Conservation (phyloP, 306 rosid species). For the Cyamopsis tetragonoloba region DNA sequence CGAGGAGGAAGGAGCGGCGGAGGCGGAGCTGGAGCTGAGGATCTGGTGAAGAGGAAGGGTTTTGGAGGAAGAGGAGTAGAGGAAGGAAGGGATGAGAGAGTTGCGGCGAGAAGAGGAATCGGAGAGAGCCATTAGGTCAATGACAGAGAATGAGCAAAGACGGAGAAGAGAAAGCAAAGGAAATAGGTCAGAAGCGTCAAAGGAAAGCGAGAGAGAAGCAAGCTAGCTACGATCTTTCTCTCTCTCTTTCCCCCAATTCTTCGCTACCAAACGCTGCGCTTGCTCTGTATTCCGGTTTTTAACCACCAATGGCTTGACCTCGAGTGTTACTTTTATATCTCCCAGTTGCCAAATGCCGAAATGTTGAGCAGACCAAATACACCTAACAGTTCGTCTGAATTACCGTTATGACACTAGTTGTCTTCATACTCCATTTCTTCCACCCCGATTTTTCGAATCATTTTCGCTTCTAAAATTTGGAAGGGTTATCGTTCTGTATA, state of each 20-base stretch:
- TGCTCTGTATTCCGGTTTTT: not conserved
- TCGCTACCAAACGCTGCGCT: constrained; percentile 29
- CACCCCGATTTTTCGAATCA: no score
- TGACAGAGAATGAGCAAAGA: not conserved
- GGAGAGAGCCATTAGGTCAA: constrained; percentile 46
- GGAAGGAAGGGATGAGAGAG: constrained; percentile 65
- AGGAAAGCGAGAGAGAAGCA: constrained; percentile 26
- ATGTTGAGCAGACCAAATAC: not conserved
- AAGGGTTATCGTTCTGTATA: no score
- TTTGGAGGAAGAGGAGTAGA: constrained; percentile 60
- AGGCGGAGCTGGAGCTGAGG: constrained; percentile 28
- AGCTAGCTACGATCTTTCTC: not conserved
- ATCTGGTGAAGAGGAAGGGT: constrained; percentile 55
- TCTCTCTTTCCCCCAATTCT: constrained; percentile 27
- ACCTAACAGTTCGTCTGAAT: not conserved
- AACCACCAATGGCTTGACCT: not conserved
- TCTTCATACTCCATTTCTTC: no score
- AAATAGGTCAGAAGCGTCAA: constrained; percentile 13
- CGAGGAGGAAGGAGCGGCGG: not conserved
- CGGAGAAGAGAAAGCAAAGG: not conserved
- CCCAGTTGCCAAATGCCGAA: not conserved
- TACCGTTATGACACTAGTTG: constrained; percentile 18
- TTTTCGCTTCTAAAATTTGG: no score
- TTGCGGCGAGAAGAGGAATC: constrained; percentile 38
- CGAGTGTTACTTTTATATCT: constrained; percentile 17